Conservation (phyloP, 2,329 filamentous ascomycete species). For the Sclerotiophoma versabilis region DNA sequence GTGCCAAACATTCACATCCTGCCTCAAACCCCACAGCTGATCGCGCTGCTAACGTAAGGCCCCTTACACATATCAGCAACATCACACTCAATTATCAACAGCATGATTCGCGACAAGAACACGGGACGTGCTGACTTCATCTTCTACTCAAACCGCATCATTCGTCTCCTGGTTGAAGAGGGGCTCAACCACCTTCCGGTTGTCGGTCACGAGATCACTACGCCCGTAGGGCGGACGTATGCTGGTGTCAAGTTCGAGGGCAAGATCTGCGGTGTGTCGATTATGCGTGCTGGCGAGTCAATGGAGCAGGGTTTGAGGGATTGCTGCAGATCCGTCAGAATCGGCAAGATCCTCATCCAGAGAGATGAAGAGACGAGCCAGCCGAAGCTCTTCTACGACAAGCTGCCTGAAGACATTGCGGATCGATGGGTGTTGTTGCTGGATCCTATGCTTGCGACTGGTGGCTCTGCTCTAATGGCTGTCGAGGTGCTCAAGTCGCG, state of each 20-base stretch:
- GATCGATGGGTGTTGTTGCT: slow-evolving; percentile 91
- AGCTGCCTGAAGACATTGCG: slow-evolving; percentile 91
- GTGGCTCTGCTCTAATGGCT: slow-evolving; percentile 95
- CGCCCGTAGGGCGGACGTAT: slow-evolving; percentile 87
- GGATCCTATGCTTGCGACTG: slow-evolving; percentile 99
- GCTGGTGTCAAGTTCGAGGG: slow-evolving; percentile 93
- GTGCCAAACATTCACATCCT: slow-evolving; percentile 85
- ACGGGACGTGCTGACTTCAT: slow-evolving; percentile 96
- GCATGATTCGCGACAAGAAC: slow-evolving; percentile 92
- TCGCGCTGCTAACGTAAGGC: slow-evolving; percentile 94
- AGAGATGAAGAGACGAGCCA: slow-evolving; percentile 92
- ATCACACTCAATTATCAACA: slow-evolving; percentile 48
- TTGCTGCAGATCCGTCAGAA: slow-evolving; percentile 96
- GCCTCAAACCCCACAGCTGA: slow-evolving; percentile 93
- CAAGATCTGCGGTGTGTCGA: slow-evolving; percentile 97
- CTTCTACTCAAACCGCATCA: slow-evolving; percentile 98
- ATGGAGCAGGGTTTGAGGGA: slow-evolving; percentile 98
- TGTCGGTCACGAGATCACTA: slow-evolving; percentile 85
- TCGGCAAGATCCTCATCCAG: slow-evolving; percentile 98
- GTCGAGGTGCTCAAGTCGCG: slow-evolving; percentile 89
- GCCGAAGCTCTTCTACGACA: slow-evolving; percentile 97
- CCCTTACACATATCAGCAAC: slow-evolving; percentile 17
- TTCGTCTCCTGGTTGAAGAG: slow-evolving; percentile 94
- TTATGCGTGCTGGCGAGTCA: slow-evolving; percentile 96
- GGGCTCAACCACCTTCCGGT: slow-evolving; percentile 96